These are phyloP conservation scores for Agrostemma githago DNA, from an alignment of 148 eudicot genomes.

Conservation along the genomic window DNA sequence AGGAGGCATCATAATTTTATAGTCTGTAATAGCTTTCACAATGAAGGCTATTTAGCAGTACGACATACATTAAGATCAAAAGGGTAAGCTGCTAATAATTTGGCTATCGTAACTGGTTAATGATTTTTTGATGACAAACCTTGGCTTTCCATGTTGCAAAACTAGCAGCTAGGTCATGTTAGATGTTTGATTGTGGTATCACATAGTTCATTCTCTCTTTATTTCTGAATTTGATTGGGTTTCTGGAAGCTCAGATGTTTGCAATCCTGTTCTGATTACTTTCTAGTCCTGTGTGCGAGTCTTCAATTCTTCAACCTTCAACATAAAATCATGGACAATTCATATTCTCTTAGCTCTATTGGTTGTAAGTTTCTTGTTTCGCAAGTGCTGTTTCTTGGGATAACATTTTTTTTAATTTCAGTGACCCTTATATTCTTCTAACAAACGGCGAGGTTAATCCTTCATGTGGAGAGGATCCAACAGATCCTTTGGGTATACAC, in stretches of 20 bases:
- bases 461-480: conserved; percentile 4
- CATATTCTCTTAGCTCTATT: neutral
- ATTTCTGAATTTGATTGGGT: neutral
- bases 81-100: neutral
- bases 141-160: neutral
- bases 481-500: conserved; percentile 23
- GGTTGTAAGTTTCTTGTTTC: conserved; percentile 3
- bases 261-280: neutral
- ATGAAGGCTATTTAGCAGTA: neutral
- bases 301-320: neutral
- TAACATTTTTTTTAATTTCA: conserved; percentile 14
- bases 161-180: neutral
- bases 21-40: neutral
- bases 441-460: conserved; percentile 19
- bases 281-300: neutral
- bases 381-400: conserved; percentile 7
- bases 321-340: neutral
- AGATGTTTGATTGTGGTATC: neutral
- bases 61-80: neutral
- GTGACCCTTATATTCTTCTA: conserved; percentile 30
- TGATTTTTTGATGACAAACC: neutral
- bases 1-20: neutral
- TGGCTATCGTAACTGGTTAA: neutral
- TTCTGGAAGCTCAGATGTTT: neutral
- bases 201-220: neutral